Conservation (phyloP, 441 rosid genomes). For the Manihot esculenta region DNA sequence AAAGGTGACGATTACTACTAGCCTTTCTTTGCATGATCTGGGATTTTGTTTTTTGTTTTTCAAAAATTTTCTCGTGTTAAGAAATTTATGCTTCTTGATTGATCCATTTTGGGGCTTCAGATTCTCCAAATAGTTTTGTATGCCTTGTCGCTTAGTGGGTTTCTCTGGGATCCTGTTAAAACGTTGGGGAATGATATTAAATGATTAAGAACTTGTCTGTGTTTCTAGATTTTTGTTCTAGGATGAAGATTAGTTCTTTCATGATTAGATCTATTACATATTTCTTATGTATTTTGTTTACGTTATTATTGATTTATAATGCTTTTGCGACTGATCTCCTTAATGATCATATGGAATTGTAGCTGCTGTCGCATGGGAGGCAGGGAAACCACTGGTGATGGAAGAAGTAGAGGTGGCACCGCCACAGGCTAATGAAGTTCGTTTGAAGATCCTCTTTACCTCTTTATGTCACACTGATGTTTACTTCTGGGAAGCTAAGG, state of each 20-base stretch:
- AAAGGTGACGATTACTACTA: background rate
- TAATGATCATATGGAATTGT: background rate
- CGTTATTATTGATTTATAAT: background rate
- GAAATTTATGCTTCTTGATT: too few relatives aligned
- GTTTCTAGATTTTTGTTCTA: too few relatives aligned
- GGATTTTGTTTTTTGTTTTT: background rate
- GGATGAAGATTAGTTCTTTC: too few relatives aligned
- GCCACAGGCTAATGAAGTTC: slow-evolving; percentile 47
- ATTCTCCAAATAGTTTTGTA: too few relatives aligned
- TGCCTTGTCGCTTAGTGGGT: too few relatives aligned
- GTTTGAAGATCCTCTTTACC: slow-evolving; percentile 45
- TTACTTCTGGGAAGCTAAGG: slow-evolving; percentile 65
- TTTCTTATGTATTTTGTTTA: background rate
- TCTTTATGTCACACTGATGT: slow-evolving; percentile 49
- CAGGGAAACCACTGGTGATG: slow-evolving; percentile 71
- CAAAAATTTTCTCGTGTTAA: too few relatives aligned
- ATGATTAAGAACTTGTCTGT: too few relatives aligned
- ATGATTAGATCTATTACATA: background rate
- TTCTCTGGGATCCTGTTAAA: too few relatives aligned
- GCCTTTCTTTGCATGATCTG: background rate
- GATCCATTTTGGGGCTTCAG: too few relatives aligned
- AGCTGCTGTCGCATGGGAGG: slow-evolving; percentile 87
- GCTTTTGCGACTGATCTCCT: background rate
- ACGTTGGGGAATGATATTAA: too few relatives aligned
- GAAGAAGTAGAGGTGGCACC: slow-evolving; percentile 58